phyloP scores from a whole-genome alignment of 2,329 filamentous ascomycete genomes.

The Colletotrichum sp. region DNA sequence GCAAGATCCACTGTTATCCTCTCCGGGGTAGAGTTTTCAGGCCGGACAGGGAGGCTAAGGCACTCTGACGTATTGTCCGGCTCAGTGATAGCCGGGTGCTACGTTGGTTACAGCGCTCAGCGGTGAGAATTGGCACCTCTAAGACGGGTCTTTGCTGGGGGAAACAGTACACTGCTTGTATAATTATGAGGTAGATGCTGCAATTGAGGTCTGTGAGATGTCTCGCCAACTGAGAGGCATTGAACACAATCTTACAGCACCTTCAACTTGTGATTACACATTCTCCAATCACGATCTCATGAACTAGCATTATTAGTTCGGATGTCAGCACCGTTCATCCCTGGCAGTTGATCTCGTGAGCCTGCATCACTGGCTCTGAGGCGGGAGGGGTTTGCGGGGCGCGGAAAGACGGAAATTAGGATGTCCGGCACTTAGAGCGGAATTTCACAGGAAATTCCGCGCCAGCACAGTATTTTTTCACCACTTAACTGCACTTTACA shows the following conservation, averaged over 20 bases:
- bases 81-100: neutral
- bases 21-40: neutral
- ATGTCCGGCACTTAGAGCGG: neutral
- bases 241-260: neutral
- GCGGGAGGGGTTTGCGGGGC: neutral
- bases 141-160: neutral
- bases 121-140: neutral
- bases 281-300: neutral
- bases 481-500: neutral
- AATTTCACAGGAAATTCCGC: neutral
- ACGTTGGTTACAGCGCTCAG: neutral
- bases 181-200: neutral
- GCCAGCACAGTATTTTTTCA: rapidly evolving
- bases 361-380: neutral
- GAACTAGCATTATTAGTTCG: neutral
- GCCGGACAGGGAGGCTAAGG: neutral
- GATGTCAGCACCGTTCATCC: neutral
- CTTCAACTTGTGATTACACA: neutral
- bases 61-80: neutral
- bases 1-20: neutral
- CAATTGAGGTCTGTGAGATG: neutral
- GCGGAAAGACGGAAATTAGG: neutral
- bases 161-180: neutral
- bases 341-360: neutral
- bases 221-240: neutral